A percentile compares a stretch with the other conserved stretches of the same genome.
Evolutionary conservation across 306 rosid genomes (phyloP).

Genomic region (Dryas alaskensis): DNA sequence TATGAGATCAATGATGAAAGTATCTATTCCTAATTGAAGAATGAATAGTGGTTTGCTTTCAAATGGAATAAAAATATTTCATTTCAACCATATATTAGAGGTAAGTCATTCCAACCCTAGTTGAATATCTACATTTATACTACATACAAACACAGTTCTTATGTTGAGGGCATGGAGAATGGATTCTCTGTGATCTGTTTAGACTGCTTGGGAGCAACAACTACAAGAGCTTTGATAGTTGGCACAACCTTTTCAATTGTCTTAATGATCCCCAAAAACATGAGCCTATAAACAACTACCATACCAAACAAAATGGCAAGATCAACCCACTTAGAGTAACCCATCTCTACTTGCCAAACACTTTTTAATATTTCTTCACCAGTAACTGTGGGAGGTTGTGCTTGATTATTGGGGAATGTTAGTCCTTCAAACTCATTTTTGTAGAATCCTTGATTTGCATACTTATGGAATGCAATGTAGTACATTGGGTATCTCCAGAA

Average conservation of each 20-base stretch:
- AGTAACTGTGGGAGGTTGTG: conserved; percentile 11
- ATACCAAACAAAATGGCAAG: conserved; percentile 52
- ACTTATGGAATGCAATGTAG: conserved; percentile 58
- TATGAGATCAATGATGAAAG: no score
- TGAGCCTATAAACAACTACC: conserved; percentile 43
- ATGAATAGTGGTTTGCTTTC: no score
- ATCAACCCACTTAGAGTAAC: conserved; percentile 65
- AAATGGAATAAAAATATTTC: no score
- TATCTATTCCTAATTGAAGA: no score
- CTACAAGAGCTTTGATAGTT: conserved; percentile 10
- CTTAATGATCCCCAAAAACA: conserved; percentile 49
- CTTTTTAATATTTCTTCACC: conserved; percentile 45
- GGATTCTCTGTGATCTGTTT: conserved; percentile 1
- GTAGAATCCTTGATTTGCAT: conserved; percentile 60
- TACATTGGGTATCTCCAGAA: conserved; percentile 62
- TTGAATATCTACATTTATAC: background rate
- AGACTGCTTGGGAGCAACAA: conserved; percentile 7
- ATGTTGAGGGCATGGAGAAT: background rate
- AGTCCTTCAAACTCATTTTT: conserved; percentile 63
- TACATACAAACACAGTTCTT: background rate
- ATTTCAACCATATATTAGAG: no score
- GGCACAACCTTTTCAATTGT: conserved; percentile 43
- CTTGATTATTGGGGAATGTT: conserved; percentile 37
- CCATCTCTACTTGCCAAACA: conserved; percentile 50
- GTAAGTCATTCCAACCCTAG: no score